phyloP scores from a whole-genome alignment of 2,329 filamentous ascomycete species.

The Raffaelea albimanens region DNA sequence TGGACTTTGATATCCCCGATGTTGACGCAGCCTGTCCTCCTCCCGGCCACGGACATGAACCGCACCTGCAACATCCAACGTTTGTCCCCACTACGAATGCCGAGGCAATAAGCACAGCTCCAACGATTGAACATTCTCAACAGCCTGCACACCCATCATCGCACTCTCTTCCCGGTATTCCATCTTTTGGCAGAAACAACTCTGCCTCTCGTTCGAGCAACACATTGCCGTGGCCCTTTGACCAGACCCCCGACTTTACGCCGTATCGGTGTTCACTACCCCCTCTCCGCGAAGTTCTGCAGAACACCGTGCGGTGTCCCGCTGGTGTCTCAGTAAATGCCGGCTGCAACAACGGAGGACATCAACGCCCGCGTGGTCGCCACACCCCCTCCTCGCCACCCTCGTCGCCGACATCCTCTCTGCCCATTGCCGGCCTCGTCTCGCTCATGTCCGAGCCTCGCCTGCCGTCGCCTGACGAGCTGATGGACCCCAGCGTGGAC shows the following conservation, averaged over 20 bases:
- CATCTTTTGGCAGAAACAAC: too few relatives aligned
- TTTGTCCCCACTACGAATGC: too few relatives aligned
- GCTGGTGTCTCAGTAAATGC: too few relatives aligned
- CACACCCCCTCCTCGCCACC: too few relatives aligned
- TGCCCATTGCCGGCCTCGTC: slow-evolving; percentile 13
- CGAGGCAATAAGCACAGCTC: too few relatives aligned
- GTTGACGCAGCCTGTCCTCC: background rate
- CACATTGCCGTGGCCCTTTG: slow-evolving; percentile 9
- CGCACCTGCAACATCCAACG: too few relatives aligned
- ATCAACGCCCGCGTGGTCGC: too few relatives aligned
- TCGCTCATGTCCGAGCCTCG: slow-evolving; percentile 16
- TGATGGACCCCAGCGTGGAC: slow-evolving; percentile 8
- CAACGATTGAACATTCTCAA: too few relatives aligned
- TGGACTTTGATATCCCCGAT: slow-evolving; percentile 10
- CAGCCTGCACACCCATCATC: too few relatives aligned
- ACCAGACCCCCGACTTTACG: slow-evolving; percentile 3
- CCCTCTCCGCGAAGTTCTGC: slow-evolving; percentile 15
- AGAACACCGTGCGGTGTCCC: slow-evolving; percentile 6
- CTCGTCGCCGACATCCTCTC: background rate
- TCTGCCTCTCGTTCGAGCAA: background rate
- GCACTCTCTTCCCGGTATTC: too few relatives aligned
- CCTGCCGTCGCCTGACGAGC: slow-evolving; percentile 10
- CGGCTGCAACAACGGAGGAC: background rate
- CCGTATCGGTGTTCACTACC: slow-evolving; percentile 7
- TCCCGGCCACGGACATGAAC: too few relatives aligned